Base-by-base conservation (phyloP, 495 filamentous ascomycete genomes). In the Xylaria cubensis region DNA sequence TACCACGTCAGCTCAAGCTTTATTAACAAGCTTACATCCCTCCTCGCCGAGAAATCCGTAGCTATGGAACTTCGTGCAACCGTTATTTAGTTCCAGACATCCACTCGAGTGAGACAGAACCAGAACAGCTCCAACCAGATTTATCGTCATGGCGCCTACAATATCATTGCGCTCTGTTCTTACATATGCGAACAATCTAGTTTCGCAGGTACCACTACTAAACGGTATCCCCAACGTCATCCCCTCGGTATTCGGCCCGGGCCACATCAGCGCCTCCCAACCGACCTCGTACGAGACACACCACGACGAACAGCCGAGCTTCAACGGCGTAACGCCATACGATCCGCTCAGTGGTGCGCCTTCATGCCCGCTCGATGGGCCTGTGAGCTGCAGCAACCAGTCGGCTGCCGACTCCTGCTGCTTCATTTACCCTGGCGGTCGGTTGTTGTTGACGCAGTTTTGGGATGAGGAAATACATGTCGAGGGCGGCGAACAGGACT, bases 371-470 rank as follows among this genome's bases (percentile, higher is more conserved):
- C 36, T 83, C 63, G 82, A 86, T 66, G 81, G 82, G 21, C 86
- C 84, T 5, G 64, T 83, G n/a, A 87, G 84, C 74, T 87, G 85
- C 71, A 79, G 85, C 68, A 85, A 84, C 71, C 83, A 69, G 68
- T 83, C 82, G 0, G 78, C 76, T 1, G 79, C 80, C n/a, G 86
- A 92, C 70, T 86, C 87, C 34, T 97, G 94, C 83, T 97, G 94
- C 83, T 94, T 94, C 81, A 93, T 95, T 75, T 81, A 91, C 63
- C 92, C 92, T 0, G 92, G 93, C 21, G 94, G 94, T 1, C 89
- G 92, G 68, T 80, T 97, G 64, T 84, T 97, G 63, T 87, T 90
- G 77, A 94, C 94, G 2, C 94, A 97, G 76, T 96, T 97, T 83
- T 97, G 94, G 93, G 93, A 97, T 76, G 86, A 87, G 6, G 81